Base-by-base conservation (phyloP, 1,284 basidiomycete species). In the Moniliophthora roreri region DNA sequence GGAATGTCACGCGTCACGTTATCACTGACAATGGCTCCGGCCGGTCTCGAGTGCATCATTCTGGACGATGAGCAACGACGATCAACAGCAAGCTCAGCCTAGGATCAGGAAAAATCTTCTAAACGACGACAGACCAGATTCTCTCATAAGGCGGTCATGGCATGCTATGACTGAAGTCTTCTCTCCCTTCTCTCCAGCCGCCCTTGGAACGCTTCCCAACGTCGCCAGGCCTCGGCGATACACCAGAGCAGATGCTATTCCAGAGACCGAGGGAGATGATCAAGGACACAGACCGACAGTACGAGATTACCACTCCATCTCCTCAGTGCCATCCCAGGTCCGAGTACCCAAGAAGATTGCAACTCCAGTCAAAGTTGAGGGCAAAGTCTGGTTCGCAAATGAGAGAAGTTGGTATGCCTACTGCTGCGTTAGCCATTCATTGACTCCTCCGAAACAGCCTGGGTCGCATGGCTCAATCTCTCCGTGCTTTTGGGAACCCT, bases 301-400 rank as follows among this genome's bases (percentile, higher is more conserved):
- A 36, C 72, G 82, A 50, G 87, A 91, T 67, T 91, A 91, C 63
- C 81, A 83, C 62, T 70, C 89, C 1, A 88, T 88, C 62, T 87
- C 80, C 60, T 67, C 75, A 4, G 63, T 83, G 0, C 81, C 85
- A 1, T 71, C 82, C 0, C 75, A 79, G 44, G 81, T 91, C 35
- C 76, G 84, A 35, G 77, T 91, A 0, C 92, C 91, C 0, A 91
- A 94, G 77, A 95, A 96, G 69, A 85, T 96, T 34, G 79, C 91
- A 0, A 92, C 95, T 0, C 89, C 93, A 0, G 82, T 98, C 62
- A 90, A 89, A 60, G 93, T 99, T 36, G 96, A 99, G 70, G 91
- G 90, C 28, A 99, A 99, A 67, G 96, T 99, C 39, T 99, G 96
- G 91, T 98, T 99, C 73, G 95, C 97, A 6, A 98, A 98, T 68